Evolutionary conservation across 2,329 filamentous ascomycete species (phyloP).

Genomic region (Myriangium duriaei): DNA sequence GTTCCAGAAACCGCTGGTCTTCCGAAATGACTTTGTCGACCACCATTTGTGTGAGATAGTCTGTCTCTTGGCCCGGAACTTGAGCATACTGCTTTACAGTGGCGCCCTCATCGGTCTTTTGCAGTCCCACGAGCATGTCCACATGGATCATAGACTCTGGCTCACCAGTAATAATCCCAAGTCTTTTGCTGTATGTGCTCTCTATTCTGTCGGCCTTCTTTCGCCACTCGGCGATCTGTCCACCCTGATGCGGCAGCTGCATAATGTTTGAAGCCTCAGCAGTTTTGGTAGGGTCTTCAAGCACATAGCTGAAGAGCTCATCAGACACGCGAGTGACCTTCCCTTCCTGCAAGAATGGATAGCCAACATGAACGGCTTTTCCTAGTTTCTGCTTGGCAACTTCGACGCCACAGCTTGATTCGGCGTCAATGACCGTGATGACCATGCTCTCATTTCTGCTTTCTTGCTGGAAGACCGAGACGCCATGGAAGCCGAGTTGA

Average conservation of each 20-base stretch:
- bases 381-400: constrained; percentile 69
- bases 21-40: constrained; percentile 84
- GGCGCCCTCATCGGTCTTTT: constrained; percentile 81
- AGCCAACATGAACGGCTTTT: constrained; percentile 78
- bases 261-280: constrained; percentile 40
- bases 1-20: constrained; percentile 87
- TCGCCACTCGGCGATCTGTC: constrained; percentile 70
- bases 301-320: constrained; percentile 78
- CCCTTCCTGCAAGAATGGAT: constrained; percentile 89
- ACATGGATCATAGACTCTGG: constrained; percentile 87
- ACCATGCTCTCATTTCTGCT: constrained; percentile 96
- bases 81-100: constrained; percentile 85
- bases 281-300: constrained; percentile 42
- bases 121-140: constrained; percentile 82
- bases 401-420: constrained; percentile 56
- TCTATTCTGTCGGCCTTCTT: constrained; percentile 78
- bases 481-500: constrained; percentile 70
- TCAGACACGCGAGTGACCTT: constrained; percentile 83
- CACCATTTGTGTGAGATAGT: constrained; percentile 82
- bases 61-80: constrained; percentile 72
- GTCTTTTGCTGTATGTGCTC: constrained; percentile 74
- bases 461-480: constrained; percentile 90
- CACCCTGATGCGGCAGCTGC: constrained; percentile 56
- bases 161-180: constrained; percentile 74
- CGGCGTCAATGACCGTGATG: constrained; percentile 66